A percentile compares a stretch with the other conserved stretches of the same genome.
Evolutionary conservation across 1,284 basidiomycete species (phyloP).

Genomic region (Puccinia triticina): DNA sequence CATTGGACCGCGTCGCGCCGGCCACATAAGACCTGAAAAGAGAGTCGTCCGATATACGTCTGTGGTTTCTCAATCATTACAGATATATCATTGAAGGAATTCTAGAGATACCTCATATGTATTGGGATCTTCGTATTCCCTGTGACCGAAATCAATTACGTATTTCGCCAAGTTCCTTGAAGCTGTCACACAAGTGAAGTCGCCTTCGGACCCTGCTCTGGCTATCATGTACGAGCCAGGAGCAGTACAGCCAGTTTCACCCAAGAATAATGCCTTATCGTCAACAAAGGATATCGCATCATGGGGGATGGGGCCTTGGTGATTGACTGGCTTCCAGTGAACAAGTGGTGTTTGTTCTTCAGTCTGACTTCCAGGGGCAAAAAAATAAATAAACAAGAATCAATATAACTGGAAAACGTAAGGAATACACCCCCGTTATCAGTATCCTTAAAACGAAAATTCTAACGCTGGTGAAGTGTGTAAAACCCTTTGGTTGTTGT

Average conservation of each 20-base stretch:
- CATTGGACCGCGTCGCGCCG: slow-evolving; percentile 15
- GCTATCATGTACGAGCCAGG: slow-evolving; percentile 7
- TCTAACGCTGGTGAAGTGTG: not conserved
- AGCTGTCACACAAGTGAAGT: not conserved
- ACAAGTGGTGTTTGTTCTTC: not conserved
- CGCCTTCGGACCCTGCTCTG: not conserved
- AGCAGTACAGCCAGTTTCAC: not conserved
- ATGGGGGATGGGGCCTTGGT: not conserved
- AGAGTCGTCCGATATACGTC: not conserved
- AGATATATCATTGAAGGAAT: not conserved
- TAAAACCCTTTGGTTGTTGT: not conserved
- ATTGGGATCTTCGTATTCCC: not conserved
- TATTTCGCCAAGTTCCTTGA: not conserved
- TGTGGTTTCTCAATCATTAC: not conserved
- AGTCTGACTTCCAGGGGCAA: not conserved
- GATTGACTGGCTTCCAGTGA: slow-evolving; percentile 11
- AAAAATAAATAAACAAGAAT: not conserved
- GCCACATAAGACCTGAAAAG: slow-evolving; percentile 6
- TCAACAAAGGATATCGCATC: not conserved
- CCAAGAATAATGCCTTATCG: not conserved
- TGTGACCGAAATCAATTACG: not conserved
- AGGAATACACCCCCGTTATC: not conserved
- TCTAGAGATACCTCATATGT: slow-evolving; percentile 5
- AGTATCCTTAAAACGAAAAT: not conserved
- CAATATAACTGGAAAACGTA: not conserved